A percentile compares a stretch with the other conserved stretches of the same genome.
These are phyloP conservation scores for Aspergillus diversus DNA, from an alignment of 495 filamentous ascomycete species.

Conservation along the genomic window DNA sequence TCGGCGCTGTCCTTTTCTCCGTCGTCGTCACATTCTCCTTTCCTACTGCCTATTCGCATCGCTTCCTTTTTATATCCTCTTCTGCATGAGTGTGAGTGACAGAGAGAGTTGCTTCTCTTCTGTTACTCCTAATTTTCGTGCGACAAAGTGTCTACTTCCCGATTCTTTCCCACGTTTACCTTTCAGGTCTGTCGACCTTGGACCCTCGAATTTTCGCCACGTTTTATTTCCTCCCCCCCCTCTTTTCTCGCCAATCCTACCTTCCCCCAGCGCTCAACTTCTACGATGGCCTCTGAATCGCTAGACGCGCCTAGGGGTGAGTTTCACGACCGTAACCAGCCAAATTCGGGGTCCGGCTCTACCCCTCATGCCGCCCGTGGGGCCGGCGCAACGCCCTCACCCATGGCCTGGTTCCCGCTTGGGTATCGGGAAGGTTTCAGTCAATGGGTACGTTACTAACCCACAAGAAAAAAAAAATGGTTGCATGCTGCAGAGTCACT, in stretches of 20 bases:
- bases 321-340: constrained; percentile 41
- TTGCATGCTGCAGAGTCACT: constrained; percentile 16
- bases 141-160: constrained; percentile 31
- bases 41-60: constrained; percentile 14
- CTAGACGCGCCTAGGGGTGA: constrained; percentile 37
- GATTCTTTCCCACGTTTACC: constrained; percentile 20
- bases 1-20: constrained; percentile 11
- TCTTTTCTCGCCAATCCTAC: constrained; percentile 24
- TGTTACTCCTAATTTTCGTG: constrained; percentile 27
- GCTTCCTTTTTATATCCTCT: not conserved
- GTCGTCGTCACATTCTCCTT: constrained; percentile 10
- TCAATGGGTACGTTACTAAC: constrained; percentile 77
- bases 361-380: constrained; percentile 46
- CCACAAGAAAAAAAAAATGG: constrained; percentile 14
- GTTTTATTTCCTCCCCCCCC: constrained; percentile 22
- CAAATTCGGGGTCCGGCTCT: constrained; percentile 47
- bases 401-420: constrained; percentile 70
- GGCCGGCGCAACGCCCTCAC: constrained; percentile 38
- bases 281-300: constrained; percentile 49
- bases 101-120: constrained; percentile 22
- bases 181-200: constrained; percentile 28
- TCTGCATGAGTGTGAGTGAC: constrained; percentile 28
- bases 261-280: constrained; percentile 27
- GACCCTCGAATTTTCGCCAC: constrained; percentile 24
- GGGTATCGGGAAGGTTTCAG: constrained; percentile 88